These are phyloP conservation scores for Aureobasidium zeae DNA, from an alignment of 2,329 filamentous ascomycete genomes.

Conservation along the genomic window DNA sequence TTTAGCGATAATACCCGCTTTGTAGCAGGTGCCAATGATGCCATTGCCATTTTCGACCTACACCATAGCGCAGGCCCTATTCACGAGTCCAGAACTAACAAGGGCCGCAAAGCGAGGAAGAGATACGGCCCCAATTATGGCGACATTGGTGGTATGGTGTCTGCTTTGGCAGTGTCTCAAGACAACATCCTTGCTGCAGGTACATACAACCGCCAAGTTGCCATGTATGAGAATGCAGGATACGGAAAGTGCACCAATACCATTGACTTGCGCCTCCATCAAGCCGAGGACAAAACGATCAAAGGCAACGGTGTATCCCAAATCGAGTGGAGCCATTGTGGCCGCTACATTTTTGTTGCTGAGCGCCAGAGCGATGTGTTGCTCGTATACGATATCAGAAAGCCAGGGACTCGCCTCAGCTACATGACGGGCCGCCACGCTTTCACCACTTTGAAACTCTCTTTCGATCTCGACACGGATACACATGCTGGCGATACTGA, in stretches of 20 bases:
- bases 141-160: conserved; percentile 49
- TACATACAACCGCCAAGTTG: conserved; percentile 47
- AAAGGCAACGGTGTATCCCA: conserved; percentile 47
- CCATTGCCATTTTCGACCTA: conserved; percentile 49
- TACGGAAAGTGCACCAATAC: conserved; percentile 42
- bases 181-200: conserved; percentile 48
- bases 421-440: conserved; percentile 38
- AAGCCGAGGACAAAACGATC: conserved; percentile 24
- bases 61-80: conserved; percentile 40
- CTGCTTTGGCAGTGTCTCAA: conserved; percentile 38
- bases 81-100: conserved; percentile 35
- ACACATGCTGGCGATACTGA: conserved; percentile 35
- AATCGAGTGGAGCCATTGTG: conserved; percentile 49
- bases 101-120: conserved; percentile 34
- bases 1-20: conserved; percentile 46
- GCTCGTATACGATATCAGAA: conserved; percentile 50
- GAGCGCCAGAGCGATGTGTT: conserved; percentile 49
- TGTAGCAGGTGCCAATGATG: conserved; percentile 47
- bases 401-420: conserved; percentile 42
- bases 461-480: conserved; percentile 41
- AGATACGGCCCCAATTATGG: conserved; percentile 34
- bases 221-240: conserved; percentile 45
- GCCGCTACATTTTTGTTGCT: conserved; percentile 48
- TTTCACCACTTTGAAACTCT: conserved; percentile 47
- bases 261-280: conserved; percentile 39